phyloP scores from a whole-genome alignment of 805 yeast genomes.

The Candida germanica region DNA sequence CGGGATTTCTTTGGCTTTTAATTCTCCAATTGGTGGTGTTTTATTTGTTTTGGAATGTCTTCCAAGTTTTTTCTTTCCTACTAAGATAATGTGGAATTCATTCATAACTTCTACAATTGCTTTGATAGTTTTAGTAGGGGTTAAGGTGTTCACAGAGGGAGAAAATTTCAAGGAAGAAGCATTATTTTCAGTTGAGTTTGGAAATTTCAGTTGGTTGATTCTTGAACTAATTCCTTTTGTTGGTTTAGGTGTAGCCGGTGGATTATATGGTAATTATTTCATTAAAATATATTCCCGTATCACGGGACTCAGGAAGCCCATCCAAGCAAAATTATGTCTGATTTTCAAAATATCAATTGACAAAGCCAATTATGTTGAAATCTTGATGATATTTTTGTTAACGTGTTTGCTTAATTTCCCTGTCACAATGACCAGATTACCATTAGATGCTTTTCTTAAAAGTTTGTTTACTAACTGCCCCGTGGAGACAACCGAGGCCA shows the following conservation, averaged over 20 bases:
- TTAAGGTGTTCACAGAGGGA: constrained; percentile 39
- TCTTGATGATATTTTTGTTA: constrained; percentile 43
- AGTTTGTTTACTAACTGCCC: constrained; percentile 67
- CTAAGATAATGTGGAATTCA: constrained; percentile 75
- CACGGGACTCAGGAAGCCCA: constrained; percentile 30
- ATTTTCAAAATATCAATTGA: constrained; percentile 14
- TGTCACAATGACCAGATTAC: constrained; percentile 48
- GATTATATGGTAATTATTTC: constrained; percentile 57
- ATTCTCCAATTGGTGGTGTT: constrained; percentile 87
- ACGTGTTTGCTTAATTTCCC: constrained; percentile 60
- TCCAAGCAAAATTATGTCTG: constrained; percentile 21
- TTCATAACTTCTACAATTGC: constrained; percentile 78
- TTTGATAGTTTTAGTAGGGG: constrained; percentile 52
- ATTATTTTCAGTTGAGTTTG: constrained; percentile 58
- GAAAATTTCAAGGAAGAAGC: constrained; percentile 43
- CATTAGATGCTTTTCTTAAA: constrained; percentile 55
- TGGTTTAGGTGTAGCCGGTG: constrained; percentile 69
- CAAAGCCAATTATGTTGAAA: constrained; percentile 43
- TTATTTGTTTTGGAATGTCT: constrained; percentile 70
- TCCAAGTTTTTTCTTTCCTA: constrained; percentile 60
- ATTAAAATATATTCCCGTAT: constrained; percentile 43
- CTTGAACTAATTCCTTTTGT: constrained; percentile 72
- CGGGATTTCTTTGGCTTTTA: constrained; percentile 82
- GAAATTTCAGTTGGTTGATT: constrained; percentile 68
- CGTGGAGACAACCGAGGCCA: constrained; percentile 5